These are phyloP conservation scores for Trypanosoma boissoni DNA, from an alignment of 208 protist genomes.

Conservation along the genomic window DNA sequence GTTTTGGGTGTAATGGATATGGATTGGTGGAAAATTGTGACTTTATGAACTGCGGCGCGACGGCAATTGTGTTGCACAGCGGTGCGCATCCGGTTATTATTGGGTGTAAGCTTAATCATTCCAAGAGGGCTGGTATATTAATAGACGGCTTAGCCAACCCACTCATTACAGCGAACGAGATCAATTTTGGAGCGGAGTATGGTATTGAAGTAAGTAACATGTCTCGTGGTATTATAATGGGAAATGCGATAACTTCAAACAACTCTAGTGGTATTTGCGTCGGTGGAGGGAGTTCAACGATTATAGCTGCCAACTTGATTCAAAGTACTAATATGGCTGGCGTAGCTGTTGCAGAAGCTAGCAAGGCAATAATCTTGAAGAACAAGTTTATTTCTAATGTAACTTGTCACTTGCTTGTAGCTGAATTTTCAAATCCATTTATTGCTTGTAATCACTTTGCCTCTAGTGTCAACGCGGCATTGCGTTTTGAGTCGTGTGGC, in stretches of 20 bases:
- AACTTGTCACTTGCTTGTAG: constrained; percentile 44
- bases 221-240: constrained; percentile 66
- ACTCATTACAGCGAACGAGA: constrained; percentile 83
- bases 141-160: constrained; percentile 78
- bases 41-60: constrained; percentile 69
- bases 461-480: constrained; percentile 33
- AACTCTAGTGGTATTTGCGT: constrained; percentile 47
- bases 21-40: constrained; percentile 79
- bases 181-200: constrained; percentile 42
- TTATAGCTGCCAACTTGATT: constrained; percentile 69
- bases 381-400: constrained; percentile 64
- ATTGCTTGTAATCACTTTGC: constrained; percentile 65
- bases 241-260: constrained; percentile 69
- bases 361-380: constrained; percentile 50
- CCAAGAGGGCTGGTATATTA: constrained; percentile 56
- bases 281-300: constrained; percentile 38
- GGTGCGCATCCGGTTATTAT: constrained; percentile 78
- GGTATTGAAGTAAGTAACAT: constrained; percentile 56
- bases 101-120: constrained; percentile 71
- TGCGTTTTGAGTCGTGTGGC: constrained; percentile 59
- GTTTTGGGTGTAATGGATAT: constrained; percentile 69
- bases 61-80: constrained; percentile 69
- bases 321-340: constrained; percentile 47
- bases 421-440: constrained; percentile 43
- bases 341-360: constrained; percentile 32